Conservation (phyloP, 2,329 filamentous ascomycete species). For the Colletotrichum gigasporum region DNA sequence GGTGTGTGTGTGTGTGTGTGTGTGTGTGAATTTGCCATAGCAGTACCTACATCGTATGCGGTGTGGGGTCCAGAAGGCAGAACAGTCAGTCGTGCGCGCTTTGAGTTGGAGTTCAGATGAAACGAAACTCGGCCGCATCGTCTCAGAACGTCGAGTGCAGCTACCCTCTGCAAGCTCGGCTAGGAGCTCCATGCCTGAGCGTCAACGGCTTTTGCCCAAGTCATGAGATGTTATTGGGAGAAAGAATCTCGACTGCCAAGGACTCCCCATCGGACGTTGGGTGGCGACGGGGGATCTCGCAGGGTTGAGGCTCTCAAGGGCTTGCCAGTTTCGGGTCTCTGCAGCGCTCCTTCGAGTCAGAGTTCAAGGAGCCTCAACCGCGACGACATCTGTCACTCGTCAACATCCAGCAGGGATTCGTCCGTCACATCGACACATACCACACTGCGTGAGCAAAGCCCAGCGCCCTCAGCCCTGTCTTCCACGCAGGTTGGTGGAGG, state of each 20-base stretch:
- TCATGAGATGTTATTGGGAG: conserved; percentile 9
- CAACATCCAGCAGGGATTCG: not conserved
- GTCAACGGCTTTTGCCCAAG: not conserved
- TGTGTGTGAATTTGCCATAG: conserved; percentile 1
- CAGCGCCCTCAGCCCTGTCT: not conserved
- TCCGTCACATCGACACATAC: not conserved
- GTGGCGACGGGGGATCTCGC: not conserved
- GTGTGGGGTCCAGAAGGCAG: not conserved
- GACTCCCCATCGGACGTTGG: not conserved
- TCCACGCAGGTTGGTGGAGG: not conserved
- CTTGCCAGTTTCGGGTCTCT: not conserved
- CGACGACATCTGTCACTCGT: conserved; percentile 24
- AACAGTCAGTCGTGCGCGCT: not conserved
- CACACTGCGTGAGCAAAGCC: not conserved
- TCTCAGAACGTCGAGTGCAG: conserved; percentile 14
- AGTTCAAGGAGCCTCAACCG: conserved; percentile 1
- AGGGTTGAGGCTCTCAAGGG: conserved; percentile 23
- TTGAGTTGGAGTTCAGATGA: conserved; percentile 19
- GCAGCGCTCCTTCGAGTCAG: conserved; percentile 15
- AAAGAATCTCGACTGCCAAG: not conserved
- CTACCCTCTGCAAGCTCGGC: not conserved
- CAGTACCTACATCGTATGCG: conserved; percentile 5
- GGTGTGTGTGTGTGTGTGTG: not conserved
- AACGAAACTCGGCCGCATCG: conserved; percentile 26
- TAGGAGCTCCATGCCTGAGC: conserved; percentile 17